Conservation (phyloP, 2,329 filamentous ascomycete genomes). For the Penicillium sp. region DNA sequence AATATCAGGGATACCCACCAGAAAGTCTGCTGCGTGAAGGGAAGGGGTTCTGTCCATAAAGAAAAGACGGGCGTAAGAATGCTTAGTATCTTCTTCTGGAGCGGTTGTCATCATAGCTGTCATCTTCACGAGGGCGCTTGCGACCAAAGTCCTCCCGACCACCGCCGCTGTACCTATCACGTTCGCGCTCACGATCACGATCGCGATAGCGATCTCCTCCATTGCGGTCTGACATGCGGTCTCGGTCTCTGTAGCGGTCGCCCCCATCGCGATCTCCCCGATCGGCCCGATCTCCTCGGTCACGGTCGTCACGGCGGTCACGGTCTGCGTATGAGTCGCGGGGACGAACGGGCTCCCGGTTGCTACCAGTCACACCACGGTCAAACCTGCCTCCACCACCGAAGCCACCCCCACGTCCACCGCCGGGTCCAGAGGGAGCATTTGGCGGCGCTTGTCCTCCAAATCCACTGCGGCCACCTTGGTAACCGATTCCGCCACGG, state of each 20-base stretch:
- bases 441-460: conserved; percentile 52
- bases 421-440: conserved; percentile 56
- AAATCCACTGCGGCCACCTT: conserved; percentile 58
- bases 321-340: conserved; percentile 60
- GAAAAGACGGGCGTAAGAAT: not conserved
- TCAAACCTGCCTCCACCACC: conserved; percentile 49
- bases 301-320: conserved; percentile 51
- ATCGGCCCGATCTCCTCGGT: conserved; percentile 40
- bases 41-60: conserved; percentile 17
- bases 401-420: conserved; percentile 55
- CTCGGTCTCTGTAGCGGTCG: conserved; percentile 51
- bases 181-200: conserved; percentile 51
- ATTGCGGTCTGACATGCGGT: conserved; percentile 48
- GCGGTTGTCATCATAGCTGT: conserved; percentile 74
- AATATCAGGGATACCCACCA: conserved; percentile 48
- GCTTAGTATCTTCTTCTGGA: conserved; percentile 61
- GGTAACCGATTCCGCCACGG: conserved; percentile 57
- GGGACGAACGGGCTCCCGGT: conserved; percentile 79
- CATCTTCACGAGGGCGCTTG: conserved; percentile 75
- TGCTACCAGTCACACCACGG: conserved; percentile 69
- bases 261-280: conserved; percentile 52
- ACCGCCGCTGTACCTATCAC: conserved; percentile 43
- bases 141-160: conserved; percentile 57
- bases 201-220: conserved; percentile 39
- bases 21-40: conserved; percentile 37